Evolutionary conservation across 805 yeast species (phyloP).

Genomic region (Tetrapisispora pingtungensis): DNA sequence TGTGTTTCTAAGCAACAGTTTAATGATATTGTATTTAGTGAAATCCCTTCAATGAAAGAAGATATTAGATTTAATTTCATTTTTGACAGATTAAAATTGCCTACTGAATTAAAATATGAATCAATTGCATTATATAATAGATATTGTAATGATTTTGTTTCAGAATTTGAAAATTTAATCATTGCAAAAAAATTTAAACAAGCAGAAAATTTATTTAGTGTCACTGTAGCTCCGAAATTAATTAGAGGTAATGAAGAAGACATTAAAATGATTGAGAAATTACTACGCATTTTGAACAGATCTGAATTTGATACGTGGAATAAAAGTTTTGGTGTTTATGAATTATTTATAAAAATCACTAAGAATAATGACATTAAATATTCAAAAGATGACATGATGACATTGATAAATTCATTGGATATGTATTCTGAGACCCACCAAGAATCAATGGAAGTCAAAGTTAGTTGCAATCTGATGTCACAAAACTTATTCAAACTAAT

Average conservation of each 20-base stretch:
- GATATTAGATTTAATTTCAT: conserved; percentile 4
- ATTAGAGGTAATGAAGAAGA: conserved; percentile 26
- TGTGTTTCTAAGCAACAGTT: conserved; percentile 34
- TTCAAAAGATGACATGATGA: conserved; percentile 27
- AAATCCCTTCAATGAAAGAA: conserved; percentile 11
- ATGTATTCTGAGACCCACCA: conserved; percentile 30
- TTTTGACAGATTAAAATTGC: conserved; percentile 38
- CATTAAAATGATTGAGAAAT: conserved; percentile 34
- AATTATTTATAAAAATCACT: conserved; percentile 34
- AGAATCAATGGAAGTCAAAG: conserved; percentile 28
- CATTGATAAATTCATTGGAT: conserved; percentile 32
- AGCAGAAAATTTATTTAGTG: conserved; percentile 52
- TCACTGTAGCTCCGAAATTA: conserved; percentile 61
- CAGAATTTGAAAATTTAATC: conserved; percentile 52
- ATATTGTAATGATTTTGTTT: conserved; percentile 40
- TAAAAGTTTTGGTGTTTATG: conserved; percentile 49
- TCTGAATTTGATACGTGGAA: conserved; percentile 39
- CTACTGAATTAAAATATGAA: conserved; percentile 39
- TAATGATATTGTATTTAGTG: conserved; percentile 18
- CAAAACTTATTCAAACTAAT: conserved; percentile 30
- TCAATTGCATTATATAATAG: conserved; percentile 52
- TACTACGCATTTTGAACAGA: conserved; percentile 40
- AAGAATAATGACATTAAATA: conserved; percentile 11
- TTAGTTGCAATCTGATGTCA: conserved; percentile 46
- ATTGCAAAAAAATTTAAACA: conserved; percentile 49